phyloP scores from a whole-genome alignment of 164 flowering plant genomes.

The Vitis riparia region DNA sequence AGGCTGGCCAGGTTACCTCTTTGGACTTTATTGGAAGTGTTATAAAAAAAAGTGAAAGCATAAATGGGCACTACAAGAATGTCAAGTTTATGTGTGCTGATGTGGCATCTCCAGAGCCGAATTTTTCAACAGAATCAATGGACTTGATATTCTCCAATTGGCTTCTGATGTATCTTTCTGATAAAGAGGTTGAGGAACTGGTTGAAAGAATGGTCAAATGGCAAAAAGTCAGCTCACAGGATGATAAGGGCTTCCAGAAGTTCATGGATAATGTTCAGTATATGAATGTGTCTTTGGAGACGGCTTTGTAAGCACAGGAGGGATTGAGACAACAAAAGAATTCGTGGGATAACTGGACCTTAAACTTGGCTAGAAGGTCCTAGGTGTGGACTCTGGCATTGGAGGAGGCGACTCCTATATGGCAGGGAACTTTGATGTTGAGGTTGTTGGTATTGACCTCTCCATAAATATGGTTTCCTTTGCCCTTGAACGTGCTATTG shows the following conservation, averaged over 20 bases:
- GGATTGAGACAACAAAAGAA: constrained; percentile 90
- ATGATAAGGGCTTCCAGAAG: constrained; percentile 78
- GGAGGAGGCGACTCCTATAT: constrained; percentile 99
- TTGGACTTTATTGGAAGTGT: constrained; percentile 85
- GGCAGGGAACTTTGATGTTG: constrained; percentile 85
- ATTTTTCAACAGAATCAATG: constrained; percentile 59
- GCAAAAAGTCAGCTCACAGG: constrained; percentile 73
- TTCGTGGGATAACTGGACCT: constrained; percentile 83
- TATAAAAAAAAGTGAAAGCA: constrained; percentile 81
- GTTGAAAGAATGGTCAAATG: constrained; percentile 75
- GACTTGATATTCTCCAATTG: constrained; percentile 92
- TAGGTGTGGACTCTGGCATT: constrained; percentile 99
- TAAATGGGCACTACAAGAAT: constrained; percentile 79
- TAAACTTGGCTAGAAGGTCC: constrained; percentile 91
- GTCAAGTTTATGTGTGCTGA: constrained; percentile 88
- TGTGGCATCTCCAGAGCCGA: constrained; percentile 77
- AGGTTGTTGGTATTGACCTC: constrained; percentile 92
- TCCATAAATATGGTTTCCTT: constrained; percentile 94
- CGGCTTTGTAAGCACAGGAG: constrained; percentile 98
- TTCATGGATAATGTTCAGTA: constrained; percentile 95
- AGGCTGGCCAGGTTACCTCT: constrained; percentile 75
- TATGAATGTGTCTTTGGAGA: constrained; percentile 89
- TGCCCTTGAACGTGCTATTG: constrained; percentile 93
- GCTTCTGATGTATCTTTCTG: constrained; percentile 94
- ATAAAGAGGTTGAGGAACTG: constrained; percentile 74